Conservation (phyloP, 176 grass and related monocot species). For the Areca catechu region DNA sequence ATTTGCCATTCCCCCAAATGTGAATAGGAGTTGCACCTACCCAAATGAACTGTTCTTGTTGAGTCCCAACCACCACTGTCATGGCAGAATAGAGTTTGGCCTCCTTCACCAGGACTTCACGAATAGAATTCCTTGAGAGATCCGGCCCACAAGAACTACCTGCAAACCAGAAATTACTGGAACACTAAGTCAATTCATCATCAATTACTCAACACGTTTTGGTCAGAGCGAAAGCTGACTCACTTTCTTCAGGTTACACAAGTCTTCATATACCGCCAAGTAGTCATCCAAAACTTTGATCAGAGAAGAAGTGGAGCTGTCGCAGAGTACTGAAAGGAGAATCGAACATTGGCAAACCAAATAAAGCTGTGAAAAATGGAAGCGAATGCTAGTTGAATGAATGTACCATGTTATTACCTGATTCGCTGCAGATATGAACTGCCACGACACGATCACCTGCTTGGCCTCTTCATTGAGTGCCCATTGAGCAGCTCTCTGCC, state of each 20-base stretch:
- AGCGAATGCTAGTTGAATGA: too few relatives aligned
- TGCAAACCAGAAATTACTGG: conserved; percentile 15
- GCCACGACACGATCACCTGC: conserved; percentile 66
- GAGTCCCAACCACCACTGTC: conserved; percentile 67
- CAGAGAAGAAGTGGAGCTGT: conserved; percentile 56
- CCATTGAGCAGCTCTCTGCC: conserved; percentile 76
- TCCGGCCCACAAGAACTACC: conserved; percentile 75
- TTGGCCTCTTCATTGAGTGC: conserved; percentile 40
- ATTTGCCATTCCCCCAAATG: too few relatives aligned
- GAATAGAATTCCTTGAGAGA: conserved; percentile 67
- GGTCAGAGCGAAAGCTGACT: not conserved
- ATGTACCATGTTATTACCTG: conserved; percentile 25
- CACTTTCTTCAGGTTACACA: conserved; percentile 72
- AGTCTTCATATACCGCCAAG: conserved; percentile 51
- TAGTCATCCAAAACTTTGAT: conserved; percentile 70
- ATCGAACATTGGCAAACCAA: conserved; percentile 3
- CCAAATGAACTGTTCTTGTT: conserved; percentile 70
- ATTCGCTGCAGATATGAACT: conserved; percentile 87
- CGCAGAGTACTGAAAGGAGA: conserved; percentile 38
- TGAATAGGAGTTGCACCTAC: conserved; percentile 25
- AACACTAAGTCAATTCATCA: too few relatives aligned
- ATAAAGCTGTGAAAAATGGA: too few relatives aligned
- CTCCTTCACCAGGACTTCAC: conserved; percentile 75
- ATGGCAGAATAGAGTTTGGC: conserved; percentile 76
- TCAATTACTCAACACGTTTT: too few relatives aligned